Conservation (phyloP, 108 stramenopile species). For the Skeletonema potamos region DNA sequence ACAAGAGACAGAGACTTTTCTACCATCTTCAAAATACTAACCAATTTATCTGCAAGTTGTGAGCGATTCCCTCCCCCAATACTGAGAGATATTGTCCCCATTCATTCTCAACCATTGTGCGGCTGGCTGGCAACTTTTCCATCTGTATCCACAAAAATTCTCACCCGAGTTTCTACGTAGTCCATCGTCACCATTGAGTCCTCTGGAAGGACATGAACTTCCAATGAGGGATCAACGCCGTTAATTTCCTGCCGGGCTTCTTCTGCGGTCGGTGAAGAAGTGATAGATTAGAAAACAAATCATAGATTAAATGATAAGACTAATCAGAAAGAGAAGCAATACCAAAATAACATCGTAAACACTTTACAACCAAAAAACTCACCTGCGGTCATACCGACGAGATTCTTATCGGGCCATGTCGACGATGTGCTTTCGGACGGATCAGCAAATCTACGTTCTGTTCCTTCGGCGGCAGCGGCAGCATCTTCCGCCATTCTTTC, state of each 20-base stretch:
- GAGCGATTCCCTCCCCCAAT: not conserved
- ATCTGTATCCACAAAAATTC: constrained; percentile 53
- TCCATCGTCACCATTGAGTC: constrained; percentile 62
- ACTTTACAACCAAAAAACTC: no score
- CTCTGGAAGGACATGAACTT: constrained; percentile 37
- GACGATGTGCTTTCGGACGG: not conserved
- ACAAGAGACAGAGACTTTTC: not conserved
- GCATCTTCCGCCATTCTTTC: constrained; percentile 28
- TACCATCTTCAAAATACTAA: not conserved
- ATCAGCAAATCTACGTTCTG: not conserved
- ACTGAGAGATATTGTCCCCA: not conserved
- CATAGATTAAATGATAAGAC: no score
- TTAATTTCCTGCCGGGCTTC: constrained; percentile 38
- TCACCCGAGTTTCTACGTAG: constrained; percentile 56
- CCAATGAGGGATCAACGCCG: not conserved
- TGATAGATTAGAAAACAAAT: no score
- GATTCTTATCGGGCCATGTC: constrained; percentile 8
- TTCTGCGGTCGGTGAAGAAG: no score
- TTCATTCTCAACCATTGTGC: constrained; percentile 1
- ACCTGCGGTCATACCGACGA: constrained; percentile 46
- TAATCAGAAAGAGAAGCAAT: no score
- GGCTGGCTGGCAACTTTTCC: constrained; percentile 44
- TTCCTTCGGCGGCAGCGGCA: not conserved
- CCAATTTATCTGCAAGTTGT: not conserved
- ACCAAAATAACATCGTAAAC: no score